phyloP scores from a whole-genome alignment of 2,329 filamentous ascomycete species.

The Colletotrichum godetiae region DNA sequence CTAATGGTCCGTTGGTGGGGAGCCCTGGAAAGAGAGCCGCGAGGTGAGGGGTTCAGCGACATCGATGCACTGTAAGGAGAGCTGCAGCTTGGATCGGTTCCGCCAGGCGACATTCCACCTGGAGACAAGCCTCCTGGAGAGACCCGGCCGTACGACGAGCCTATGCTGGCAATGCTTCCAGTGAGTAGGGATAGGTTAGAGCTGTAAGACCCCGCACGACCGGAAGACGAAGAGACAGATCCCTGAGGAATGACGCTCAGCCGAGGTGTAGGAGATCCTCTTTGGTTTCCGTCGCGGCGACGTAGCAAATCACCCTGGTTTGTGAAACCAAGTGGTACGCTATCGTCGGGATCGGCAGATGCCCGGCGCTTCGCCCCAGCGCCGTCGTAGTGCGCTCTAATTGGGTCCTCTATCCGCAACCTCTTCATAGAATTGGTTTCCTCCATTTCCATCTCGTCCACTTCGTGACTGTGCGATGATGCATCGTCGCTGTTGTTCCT shows the following conservation, averaged over 20 bases:
- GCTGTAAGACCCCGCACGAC: constrained; percentile 60
- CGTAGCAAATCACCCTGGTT: constrained; percentile 57
- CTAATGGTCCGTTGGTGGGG: constrained; percentile 60
- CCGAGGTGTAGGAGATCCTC: constrained; percentile 65
- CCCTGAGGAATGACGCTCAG: constrained; percentile 59
- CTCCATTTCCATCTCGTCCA: constrained; percentile 62
- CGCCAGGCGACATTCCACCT: constrained; percentile 62
- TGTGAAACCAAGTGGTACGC: constrained; percentile 40
- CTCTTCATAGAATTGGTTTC: constrained; percentile 62
- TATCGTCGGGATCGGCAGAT: constrained; percentile 63
- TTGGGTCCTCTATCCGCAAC: constrained; percentile 60
- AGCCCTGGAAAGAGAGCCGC: constrained; percentile 56
- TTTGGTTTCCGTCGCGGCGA: constrained; percentile 59
- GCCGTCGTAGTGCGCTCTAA: constrained; percentile 50
- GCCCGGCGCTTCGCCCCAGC: constrained; percentile 66
- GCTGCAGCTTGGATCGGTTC: constrained; percentile 51
- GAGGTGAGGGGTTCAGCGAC: constrained; percentile 61
- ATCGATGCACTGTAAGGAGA: constrained; percentile 63
- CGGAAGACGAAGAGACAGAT: constrained; percentile 56
- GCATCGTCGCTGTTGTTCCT: constrained; percentile 66
- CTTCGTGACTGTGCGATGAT: constrained; percentile 56
- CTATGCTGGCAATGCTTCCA: constrained; percentile 54
- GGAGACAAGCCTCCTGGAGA: constrained; percentile 58
- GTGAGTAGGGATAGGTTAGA: constrained; percentile 57
- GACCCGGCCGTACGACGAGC: constrained; percentile 55